phyloP scores from a whole-genome alignment of 352 stramenopile species.

The Pythium rhizo-oryzae region DNA sequence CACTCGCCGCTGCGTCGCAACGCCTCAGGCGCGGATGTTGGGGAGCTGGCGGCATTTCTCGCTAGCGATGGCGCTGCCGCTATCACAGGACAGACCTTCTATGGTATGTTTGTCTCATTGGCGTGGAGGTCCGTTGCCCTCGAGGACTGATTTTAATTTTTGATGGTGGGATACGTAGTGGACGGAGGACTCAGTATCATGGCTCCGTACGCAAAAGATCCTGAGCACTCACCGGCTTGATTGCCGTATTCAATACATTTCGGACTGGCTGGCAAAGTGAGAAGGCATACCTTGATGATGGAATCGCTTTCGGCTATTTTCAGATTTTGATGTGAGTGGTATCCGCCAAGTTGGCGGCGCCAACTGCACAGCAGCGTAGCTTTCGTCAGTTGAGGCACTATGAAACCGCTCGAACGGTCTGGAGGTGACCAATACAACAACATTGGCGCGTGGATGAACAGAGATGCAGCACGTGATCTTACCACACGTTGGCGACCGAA shows the following conservation, averaged over 20 bases:
- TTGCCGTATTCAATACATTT: background rate
- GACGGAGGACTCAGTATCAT: constrained; percentile 38
- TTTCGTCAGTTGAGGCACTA: background rate
- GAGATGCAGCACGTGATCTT: background rate
- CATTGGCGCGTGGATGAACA: background rate
- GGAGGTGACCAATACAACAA: background rate
- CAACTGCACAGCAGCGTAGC: background rate
- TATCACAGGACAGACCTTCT: constrained; percentile 92
- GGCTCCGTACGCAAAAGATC: constrained; percentile 30
- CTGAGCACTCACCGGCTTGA: background rate
- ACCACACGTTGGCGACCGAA: constrained; percentile 39
- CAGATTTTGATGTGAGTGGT: background rate
- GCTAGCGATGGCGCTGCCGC: constrained; percentile 67
- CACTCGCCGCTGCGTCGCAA: constrained; percentile 74
- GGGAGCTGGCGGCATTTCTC: constrained; percentile 77
- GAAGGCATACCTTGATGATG: background rate
- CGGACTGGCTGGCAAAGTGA: background rate
- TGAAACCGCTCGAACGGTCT: background rate
- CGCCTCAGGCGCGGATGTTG: constrained; percentile 76
- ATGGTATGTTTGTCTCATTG: constrained; percentile 41
- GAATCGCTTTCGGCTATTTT: background rate
- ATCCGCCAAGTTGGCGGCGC: background rate
- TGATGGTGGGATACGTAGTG: constrained; percentile 22
- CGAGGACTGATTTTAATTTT: background rate
- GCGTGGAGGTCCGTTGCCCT: no score